Conservation (phyloP, 768 basidiomycete species). For the Mrakia hoshinonis region DNA sequence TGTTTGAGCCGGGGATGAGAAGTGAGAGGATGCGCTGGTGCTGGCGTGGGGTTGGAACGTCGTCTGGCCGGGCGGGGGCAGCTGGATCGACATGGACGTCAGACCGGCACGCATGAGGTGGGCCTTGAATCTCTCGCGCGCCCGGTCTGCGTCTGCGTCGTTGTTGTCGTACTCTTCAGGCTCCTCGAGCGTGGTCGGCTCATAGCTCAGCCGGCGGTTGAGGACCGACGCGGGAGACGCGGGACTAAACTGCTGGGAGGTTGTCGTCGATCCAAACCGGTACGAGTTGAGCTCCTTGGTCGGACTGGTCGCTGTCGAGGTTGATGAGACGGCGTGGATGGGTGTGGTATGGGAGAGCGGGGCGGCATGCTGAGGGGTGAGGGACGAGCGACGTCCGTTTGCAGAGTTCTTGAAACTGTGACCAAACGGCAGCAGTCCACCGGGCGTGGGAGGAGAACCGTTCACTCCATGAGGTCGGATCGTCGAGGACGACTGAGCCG, state of each 20-base stretch:
- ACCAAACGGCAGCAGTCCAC: slow-evolving; percentile 22
- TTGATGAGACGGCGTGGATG: slow-evolving; percentile 12
- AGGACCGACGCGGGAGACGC: background rate
- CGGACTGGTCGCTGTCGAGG: slow-evolving; percentile 14
- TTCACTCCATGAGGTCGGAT: background rate
- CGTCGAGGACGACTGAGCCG: slow-evolving; percentile 11
- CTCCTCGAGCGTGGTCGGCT: slow-evolving; percentile 10
- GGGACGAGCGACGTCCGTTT: slow-evolving; percentile 3
- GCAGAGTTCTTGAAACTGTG: slow-evolving; percentile 8
- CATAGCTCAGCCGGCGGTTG: slow-evolving; percentile 15
- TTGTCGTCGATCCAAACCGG: slow-evolving; percentile 19
- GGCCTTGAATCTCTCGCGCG: slow-evolving; percentile 24
- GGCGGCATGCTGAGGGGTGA: slow-evolving; percentile 6
- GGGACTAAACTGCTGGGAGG: background rate
- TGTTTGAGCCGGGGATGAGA: background rate
- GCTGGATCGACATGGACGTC: slow-evolving; percentile 21
- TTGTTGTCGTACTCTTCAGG: slow-evolving; percentile 3
- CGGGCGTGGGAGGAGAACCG: slow-evolving; percentile 1
- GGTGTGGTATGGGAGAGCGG: background rate
- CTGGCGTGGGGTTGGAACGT: background rate
- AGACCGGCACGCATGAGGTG: slow-evolving; percentile 21
- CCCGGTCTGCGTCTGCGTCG: slow-evolving; percentile 17
- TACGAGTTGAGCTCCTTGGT: slow-evolving; percentile 17
- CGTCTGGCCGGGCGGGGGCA: background rate
- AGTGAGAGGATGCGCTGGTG: slow-evolving; percentile 9